These are phyloP conservation scores for Colletotrichum tofieldiae DNA, from an alignment of 2,329 filamentous ascomycete species.

Conservation along the genomic window DNA sequence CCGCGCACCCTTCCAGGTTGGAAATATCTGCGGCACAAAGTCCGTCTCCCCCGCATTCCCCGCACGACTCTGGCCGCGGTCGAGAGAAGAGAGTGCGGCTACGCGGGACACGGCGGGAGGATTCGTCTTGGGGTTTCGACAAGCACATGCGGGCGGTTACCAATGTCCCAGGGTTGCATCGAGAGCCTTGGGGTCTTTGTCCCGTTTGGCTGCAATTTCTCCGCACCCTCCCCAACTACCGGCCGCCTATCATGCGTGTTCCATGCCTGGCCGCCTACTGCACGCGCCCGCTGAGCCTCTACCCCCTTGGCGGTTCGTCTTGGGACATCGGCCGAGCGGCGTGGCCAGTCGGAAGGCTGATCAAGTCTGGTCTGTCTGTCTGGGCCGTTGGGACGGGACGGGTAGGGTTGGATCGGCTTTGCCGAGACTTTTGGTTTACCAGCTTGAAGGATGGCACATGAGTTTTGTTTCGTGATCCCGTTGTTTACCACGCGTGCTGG, in stretches of 20 bases:
- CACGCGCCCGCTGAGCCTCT: background rate
- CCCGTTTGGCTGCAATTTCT: slow-evolving; percentile 15
- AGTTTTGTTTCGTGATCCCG: background rate
- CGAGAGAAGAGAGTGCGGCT: background rate
- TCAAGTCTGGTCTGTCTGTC: background rate
- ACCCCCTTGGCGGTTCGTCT: slow-evolving; percentile 4
- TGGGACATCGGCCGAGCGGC: background rate
- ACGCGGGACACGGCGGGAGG: slow-evolving; percentile 18
- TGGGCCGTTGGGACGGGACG: background rate
- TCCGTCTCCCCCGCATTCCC: slow-evolving; percentile 30
- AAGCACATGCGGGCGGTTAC: too few relatives aligned
- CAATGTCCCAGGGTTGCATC: too few relatives aligned
- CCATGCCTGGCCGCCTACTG: background rate
- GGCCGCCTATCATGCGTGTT: too few relatives aligned
- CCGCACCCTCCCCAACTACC: slow-evolving; percentile 22
- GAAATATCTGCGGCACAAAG: background rate
- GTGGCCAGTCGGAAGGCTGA: background rate
- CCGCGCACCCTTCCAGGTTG: too few relatives aligned
- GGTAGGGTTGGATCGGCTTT: background rate
- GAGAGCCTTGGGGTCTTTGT: background rate
- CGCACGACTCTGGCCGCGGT: slow-evolving; percentile 10
- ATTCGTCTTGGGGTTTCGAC: background rate
- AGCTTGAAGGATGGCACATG: background rate
- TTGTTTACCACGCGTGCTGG: background rate
- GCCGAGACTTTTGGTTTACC: background rate